Evolutionary conservation across 139 green algal genomes (phyloP).

Genomic region (Mesotaenium endlicherianum): DNA sequence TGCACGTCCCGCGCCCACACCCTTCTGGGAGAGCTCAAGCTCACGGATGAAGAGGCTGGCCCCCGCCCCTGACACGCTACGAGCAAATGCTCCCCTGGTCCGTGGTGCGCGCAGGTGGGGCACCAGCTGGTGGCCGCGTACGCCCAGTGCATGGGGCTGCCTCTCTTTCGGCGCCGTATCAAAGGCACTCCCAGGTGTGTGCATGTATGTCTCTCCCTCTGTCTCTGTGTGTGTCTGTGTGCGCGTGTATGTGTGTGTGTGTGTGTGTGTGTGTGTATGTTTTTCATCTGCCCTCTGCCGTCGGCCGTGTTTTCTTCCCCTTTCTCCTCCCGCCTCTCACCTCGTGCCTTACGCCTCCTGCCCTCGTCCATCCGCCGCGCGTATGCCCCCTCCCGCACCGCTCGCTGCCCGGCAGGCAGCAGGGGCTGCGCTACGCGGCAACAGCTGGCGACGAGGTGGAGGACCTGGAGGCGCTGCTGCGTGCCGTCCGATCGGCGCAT

Average conservation of each 20-base stretch:
- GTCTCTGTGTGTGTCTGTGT: neutral
- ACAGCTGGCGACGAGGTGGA: constrained; percentile 87
- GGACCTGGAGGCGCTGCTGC: constrained; percentile 77
- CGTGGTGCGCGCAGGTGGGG: constrained; percentile 61
- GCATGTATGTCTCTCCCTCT: neutral
- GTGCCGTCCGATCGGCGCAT: neutral
- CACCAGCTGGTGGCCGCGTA: constrained; percentile 82
- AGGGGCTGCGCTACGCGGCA: neutral
- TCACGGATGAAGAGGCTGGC: too few relatives aligned
- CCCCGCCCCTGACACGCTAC: too few relatives aligned
- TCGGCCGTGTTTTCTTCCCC: neutral
- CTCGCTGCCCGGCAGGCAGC: neutral
- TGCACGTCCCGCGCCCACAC: too few relatives aligned
- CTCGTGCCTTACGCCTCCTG: neutral
- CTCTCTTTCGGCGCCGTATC: constrained; percentile 77
- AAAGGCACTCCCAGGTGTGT: constrained; percentile 35
- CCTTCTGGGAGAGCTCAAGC: too few relatives aligned
- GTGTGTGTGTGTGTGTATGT: neutral
- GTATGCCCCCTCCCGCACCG: neutral
- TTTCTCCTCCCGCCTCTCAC: neutral
- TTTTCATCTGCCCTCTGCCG: neutral
- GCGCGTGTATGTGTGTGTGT: neutral
- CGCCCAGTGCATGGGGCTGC: constrained; percentile 76
- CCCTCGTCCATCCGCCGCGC: neutral
- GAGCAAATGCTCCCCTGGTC: too few relatives aligned